Evolutionary conservation across 1,284 basidiomycete genomes (phyloP).

Genomic region (Ceratobasidium theobromae): DNA sequence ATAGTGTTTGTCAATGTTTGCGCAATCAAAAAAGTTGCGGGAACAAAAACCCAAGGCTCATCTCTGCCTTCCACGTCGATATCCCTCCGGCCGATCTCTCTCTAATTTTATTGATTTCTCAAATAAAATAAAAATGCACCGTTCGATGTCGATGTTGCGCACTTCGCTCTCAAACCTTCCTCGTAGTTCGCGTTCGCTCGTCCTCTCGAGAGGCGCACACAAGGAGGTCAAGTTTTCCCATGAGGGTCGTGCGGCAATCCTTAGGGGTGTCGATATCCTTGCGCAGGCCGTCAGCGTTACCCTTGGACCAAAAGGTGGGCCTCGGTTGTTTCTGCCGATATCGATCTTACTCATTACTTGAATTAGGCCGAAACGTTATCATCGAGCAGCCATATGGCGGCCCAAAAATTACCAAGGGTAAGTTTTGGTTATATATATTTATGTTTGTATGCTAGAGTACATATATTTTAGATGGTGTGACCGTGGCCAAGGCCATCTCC

Average conservation of each 20-base stretch:
- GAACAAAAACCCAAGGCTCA: constrained; percentile 24
- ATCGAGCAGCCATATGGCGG: constrained; percentile 98
- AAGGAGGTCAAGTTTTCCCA: constrained; percentile 98
- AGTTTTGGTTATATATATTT: constrained; percentile 37
- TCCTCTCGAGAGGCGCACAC: constrained; percentile 72
- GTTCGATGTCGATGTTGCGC: constrained; percentile 41
- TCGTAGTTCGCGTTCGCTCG: constrained; percentile 50
- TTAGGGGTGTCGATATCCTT: constrained; percentile 94
- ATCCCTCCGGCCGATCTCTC: constrained; percentile 8
- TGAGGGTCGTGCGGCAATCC: constrained; percentile 90
- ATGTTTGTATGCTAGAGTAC: background rate
- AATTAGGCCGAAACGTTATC: constrained; percentile 90
- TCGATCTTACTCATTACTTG: constrained; percentile 32
- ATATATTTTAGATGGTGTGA: constrained; percentile 79
- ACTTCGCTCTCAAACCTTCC: constrained; percentile 48
- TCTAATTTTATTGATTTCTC: background rate
- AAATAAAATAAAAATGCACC: constrained; percentile 34
- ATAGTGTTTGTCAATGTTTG: constrained; percentile 26
- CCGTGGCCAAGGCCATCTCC: constrained; percentile 92
- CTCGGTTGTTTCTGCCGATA: background rate
- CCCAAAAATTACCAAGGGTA: constrained; percentile 96
- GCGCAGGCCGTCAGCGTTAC: constrained; percentile 96
- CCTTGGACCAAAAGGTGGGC: constrained; percentile 89
- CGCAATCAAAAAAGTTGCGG: constrained; percentile 22
- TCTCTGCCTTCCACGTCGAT: constrained; percentile 9